Percentiles rank a stretch among this genome's conserved stretches.
These are phyloP conservation scores for Salinomyces thailandicus DNA, from an alignment of 2,329 filamentous ascomycete species.

Conservation along the genomic window DNA sequence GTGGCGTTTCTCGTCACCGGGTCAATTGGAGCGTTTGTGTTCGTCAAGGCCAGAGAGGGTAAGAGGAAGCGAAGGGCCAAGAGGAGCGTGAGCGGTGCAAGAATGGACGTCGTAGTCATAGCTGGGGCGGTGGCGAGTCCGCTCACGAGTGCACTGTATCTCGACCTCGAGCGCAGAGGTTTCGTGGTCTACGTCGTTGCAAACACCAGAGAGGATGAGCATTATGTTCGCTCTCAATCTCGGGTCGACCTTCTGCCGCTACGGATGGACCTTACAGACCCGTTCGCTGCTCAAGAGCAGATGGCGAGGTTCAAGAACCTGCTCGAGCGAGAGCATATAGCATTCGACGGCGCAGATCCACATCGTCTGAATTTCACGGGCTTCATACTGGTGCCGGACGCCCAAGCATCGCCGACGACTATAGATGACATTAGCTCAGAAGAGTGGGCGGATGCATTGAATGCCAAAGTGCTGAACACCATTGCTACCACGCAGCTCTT, in stretches of 20 bases:
- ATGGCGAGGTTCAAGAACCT: slow-evolving; percentile 62
- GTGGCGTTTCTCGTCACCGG: slow-evolving; percentile 61
- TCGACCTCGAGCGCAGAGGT: slow-evolving; percentile 81
- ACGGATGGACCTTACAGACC: slow-evolving; percentile 70
- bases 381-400: slow-evolving; percentile 71
- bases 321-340: slow-evolving; percentile 63
- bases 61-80: slow-evolving; percentile 61
- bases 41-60: slow-evolving; percentile 51
- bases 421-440: slow-evolving; percentile 77
- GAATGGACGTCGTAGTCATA: slow-evolving; percentile 78
- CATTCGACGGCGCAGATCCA: slow-evolving; percentile 63
- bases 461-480: slow-evolving; percentile 81
- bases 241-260: slow-evolving; percentile 73
- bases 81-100: slow-evolving; percentile 69
- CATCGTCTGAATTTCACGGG: slow-evolving; percentile 69
- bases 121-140: slow-evolving; percentile 81
- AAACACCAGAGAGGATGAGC: slow-evolving; percentile 74
- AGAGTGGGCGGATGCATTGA: slow-evolving; percentile 79
- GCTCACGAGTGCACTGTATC: slow-evolving; percentile 67
- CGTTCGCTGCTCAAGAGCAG: slow-evolving; percentile 55
- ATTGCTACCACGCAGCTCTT: slow-evolving; percentile 84
- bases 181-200: slow-evolving; percentile 91
- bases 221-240: slow-evolving; percentile 63
- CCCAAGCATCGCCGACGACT: slow-evolving; percentile 62
- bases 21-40: slow-evolving; percentile 34